These are phyloP conservation scores for Ophiorrhiza pumila DNA, from an alignment of 257 asterid species.

Conservation along the genomic window DNA sequence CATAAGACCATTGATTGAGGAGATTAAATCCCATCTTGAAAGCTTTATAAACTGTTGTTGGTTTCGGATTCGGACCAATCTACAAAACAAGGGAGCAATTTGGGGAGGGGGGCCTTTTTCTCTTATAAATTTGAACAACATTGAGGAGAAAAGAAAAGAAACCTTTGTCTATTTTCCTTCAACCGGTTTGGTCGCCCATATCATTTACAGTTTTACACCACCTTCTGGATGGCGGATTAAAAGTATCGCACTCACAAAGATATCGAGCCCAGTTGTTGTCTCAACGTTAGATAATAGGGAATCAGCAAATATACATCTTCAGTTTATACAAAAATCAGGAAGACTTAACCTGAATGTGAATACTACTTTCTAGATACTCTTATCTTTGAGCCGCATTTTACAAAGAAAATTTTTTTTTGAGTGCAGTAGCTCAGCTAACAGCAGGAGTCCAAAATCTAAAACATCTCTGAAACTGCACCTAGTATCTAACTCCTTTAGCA, in stretches of 20 bases:
- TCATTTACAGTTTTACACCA: not conserved
- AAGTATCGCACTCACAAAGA: not conserved
- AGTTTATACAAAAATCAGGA: not conserved
- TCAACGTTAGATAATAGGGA: not conserved
- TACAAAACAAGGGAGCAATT: too few relatives aligned
- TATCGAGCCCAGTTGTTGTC: not conserved
- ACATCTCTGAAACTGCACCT: not conserved
- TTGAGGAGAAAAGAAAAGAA: too few relatives aligned
- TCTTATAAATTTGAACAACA: too few relatives aligned
- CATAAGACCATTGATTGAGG: not conserved
- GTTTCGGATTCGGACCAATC: not conserved
- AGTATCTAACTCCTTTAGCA: conserved; percentile 84
- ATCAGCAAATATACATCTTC: not conserved
- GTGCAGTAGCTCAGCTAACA: not conserved
- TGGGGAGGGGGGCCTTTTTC: too few relatives aligned
- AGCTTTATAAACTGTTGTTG: too few relatives aligned
- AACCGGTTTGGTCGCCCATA: not conserved
- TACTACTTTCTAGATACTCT: conserved; percentile 8
- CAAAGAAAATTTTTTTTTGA: conserved; percentile 7
- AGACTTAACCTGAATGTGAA: not conserved
- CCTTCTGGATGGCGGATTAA: not conserved
- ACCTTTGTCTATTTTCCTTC: not conserved
- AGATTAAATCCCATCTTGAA: too few relatives aligned
- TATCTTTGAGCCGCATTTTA: conserved; percentile 14
- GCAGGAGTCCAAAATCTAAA: not conserved